Percentiles rank a stretch among this genome's conserved stretches.
phyloP scores from a whole-genome alignment of 2,329 filamentous ascomycete genomes.

The Fusarium humuli region DNA sequence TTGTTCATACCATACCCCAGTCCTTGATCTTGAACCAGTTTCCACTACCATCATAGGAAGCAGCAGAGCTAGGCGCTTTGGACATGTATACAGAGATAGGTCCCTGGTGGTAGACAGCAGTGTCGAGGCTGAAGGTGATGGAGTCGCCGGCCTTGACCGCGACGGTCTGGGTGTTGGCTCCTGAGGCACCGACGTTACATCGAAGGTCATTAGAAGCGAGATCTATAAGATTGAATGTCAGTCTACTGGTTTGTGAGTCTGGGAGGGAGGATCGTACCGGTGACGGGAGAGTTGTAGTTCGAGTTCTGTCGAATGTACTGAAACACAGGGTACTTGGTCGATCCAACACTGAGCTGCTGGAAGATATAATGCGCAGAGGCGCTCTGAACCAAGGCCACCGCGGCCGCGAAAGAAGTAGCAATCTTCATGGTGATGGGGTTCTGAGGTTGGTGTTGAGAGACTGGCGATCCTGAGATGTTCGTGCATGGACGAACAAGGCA shows the following conservation, averaged over 20 bases:
- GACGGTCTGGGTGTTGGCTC: not conserved
- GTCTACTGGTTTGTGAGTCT: rapidly evolving
- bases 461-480: not conserved
- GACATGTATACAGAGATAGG: slow-evolving; percentile 17
- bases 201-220: slow-evolving; percentile 8
- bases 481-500: not conserved
- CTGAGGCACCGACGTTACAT: slow-evolving; percentile 15
- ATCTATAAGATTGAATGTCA: rapidly evolving
- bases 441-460: no score
- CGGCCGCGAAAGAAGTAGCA: not conserved
- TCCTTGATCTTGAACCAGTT: slow-evolving; percentile 23
- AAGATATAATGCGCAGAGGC: slow-evolving; percentile 15
- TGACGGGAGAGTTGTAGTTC: slow-evolving; percentile 22
- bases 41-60: not conserved
- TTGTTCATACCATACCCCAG: not conserved
- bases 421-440: slow-evolving; percentile 8
- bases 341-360: slow-evolving; percentile 13
- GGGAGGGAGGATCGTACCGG: not conserved
- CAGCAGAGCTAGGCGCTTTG: not conserved
- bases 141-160: slow-evolving; percentile 13
- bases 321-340: not conserved
- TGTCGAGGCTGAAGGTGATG: slow-evolving; percentile 14
- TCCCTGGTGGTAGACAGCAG: slow-evolving; percentile 15
- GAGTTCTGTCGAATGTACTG: slow-evolving; percentile 23
- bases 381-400: not conserved